These are phyloP conservation scores for Colletotrichum sp. DNA, from an alignment of 2,329 filamentous ascomycete genomes.

Conservation along the genomic window DNA sequence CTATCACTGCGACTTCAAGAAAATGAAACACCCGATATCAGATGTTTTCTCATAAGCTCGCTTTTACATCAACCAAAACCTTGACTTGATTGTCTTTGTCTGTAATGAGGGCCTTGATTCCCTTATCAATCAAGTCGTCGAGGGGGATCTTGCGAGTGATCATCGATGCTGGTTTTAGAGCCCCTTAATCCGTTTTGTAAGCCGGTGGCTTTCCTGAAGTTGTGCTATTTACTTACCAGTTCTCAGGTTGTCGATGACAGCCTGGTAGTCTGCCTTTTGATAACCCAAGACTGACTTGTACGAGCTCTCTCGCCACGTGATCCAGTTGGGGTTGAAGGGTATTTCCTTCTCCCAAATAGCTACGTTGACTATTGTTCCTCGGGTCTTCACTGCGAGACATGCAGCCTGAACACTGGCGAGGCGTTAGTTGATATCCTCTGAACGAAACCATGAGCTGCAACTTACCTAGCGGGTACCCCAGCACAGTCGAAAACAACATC, in stretches of 20 bases:
- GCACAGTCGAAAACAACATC: slow-evolving; percentile 28
- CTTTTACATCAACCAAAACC: slow-evolving; percentile 48
- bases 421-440: not conserved
- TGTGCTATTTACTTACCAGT: slow-evolving; percentile 10
- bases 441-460: accelerated
- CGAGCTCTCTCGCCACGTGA: slow-evolving; percentile 25
- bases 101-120: slow-evolving; percentile 55
- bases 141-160: slow-evolving; percentile 58
- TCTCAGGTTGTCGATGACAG: slow-evolving; percentile 26
- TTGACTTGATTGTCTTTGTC: slow-evolving; percentile 63
- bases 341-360: slow-evolving; percentile 30
- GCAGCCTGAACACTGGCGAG: slow-evolving; percentile 21
- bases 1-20: too few species aligned
- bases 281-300: slow-evolving; percentile 25
- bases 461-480: slow-evolving; percentile 24
- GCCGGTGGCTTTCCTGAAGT: accelerated
- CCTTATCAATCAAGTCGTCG: slow-evolving; percentile 54
- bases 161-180: slow-evolving; percentile 53
- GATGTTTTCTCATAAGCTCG: not conserved
- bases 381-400: slow-evolving; percentile 25
- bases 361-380: slow-evolving; percentile 28
- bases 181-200: not conserved
- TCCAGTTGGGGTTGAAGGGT: slow-evolving; percentile 24
- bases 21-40: not conserved
- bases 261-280: slow-evolving; percentile 25